phyloP scores from a whole-genome alignment of 257 asterid genomes.

The Lithospermum erythrorhizon region DNA sequence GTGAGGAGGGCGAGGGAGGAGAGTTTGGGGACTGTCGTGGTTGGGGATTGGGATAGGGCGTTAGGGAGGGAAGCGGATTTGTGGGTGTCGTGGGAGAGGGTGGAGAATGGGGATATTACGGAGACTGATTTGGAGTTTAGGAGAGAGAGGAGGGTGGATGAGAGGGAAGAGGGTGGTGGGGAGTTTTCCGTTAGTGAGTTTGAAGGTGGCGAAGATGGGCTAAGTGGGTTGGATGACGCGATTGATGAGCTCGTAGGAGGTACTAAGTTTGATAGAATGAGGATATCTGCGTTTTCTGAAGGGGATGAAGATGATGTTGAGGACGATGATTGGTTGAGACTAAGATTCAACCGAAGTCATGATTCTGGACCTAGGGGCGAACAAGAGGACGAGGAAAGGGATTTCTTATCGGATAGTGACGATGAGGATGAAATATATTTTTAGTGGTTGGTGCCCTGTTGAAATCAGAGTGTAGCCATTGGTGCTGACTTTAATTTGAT shows the following conservation, averaged over 20 bases:
- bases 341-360: slow-evolving; percentile 8
- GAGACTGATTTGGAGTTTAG: slow-evolving; percentile 56
- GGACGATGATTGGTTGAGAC: slow-evolving; percentile 21
- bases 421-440: slow-evolving; percentile 19
- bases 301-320: slow-evolving; percentile 49
- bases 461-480: neutral
- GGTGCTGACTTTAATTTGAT: neutral
- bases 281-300: slow-evolving; percentile 60
- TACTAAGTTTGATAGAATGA: slow-evolving; percentile 23
- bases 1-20: slow-evolving; percentile 70
- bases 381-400: slow-evolving; percentile 5
- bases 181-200: slow-evolving; percentile 49
- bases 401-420: slow-evolving; percentile 12
- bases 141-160: slow-evolving; percentile 28
- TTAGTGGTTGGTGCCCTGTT: neutral
- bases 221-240: slow-evolving; percentile 22
- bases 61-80: slow-evolving; percentile 77
- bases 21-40: slow-evolving; percentile 82
- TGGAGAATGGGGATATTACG: slow-evolving; percentile 69
- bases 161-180: slow-evolving; percentile 20
- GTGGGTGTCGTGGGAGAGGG: slow-evolving; percentile 75
- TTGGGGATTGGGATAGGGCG: slow-evolving; percentile 73
- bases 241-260: slow-evolving; percentile 32
- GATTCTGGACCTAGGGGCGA: neutral
- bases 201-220: slow-evolving; percentile 36